Evolutionary conservation across 2,329 filamentous ascomycete species (phyloP), one percentile per base, ranked within the genome.

Genomic region (Didymella glomerata): DNA sequence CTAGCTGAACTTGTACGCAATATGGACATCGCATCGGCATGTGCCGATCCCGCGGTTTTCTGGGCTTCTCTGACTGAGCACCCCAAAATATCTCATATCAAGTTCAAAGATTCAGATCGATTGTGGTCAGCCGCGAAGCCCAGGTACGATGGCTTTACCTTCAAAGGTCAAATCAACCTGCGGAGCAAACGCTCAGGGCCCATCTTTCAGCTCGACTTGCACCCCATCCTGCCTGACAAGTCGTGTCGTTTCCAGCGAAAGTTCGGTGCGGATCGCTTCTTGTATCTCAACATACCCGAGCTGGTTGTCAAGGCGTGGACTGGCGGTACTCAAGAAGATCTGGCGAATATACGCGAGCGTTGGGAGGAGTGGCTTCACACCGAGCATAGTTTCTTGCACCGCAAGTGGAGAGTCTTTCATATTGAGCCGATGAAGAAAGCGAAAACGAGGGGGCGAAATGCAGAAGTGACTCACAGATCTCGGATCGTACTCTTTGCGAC

Each of bases 351-450:
- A 28, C 25, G 59, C 22, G 25, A 61, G 6, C 56, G 67, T 8
- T 79, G 72, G 59, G 52, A 60, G 11, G 64, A 76, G 22, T 80
- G 79, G 79, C 65, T 78, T 2, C 6, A 30, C 1, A 61, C 48
- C 0, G 71, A 77, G 6, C 78, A 81, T 30, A 30, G 55, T 0
- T 78, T 83, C 34, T 63, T 82, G 0, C 78, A 78, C 1, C 71
- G 79, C 2, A 74, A 51, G 24, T 83, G 81, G 81, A 65, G 70
- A 11, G 73, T 70, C 0, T 78, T 81, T 22, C 71, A 78, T 22
- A 18, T 80, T 0, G 76, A 80, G 40, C 63, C 68, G 0, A 66
- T 74, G n/a, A 79, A 78, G 25, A 68, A 59, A 2, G 66, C 66
- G 22, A 80, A 78, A 69, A 63, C 63, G 36, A 57, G 38, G 22